Percentiles rank a stretch among this genome's conserved stretches.
phyloP scores from a whole-genome alignment of 2,329 filamentous ascomycete genomes.

The Taxawa tesnikishii region DNA sequence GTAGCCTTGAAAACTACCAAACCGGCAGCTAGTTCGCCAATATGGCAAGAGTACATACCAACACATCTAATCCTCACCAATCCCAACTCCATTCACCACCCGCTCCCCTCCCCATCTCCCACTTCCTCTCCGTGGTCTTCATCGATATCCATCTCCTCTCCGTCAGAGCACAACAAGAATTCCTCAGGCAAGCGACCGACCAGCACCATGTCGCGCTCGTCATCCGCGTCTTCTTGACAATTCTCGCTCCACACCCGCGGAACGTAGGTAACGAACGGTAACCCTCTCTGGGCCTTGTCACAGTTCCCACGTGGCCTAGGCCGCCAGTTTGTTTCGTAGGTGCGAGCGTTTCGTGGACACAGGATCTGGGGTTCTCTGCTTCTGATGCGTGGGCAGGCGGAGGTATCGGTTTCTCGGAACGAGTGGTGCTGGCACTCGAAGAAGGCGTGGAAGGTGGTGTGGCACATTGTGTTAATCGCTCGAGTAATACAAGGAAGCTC shows the following conservation, averaged over 20 bases:
- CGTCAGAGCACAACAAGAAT: too few species aligned
- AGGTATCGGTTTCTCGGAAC: not conserved
- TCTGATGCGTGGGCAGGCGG: not conserved
- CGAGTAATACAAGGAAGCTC: too few species aligned
- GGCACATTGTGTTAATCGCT: not conserved
- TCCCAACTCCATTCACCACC: too few species aligned
- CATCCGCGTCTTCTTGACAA: not conserved
- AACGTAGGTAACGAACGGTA: not conserved
- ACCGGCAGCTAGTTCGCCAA: too few species aligned
- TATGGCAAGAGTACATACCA: too few species aligned
- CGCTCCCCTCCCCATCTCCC: too few species aligned
- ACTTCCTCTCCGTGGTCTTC: too few species aligned
- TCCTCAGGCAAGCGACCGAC: too few species aligned
- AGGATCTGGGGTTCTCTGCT: not conserved
- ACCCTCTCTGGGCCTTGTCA: too few species aligned
- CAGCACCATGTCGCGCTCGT: not conserved
- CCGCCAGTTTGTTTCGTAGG: not conserved
- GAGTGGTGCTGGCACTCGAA: not conserved
- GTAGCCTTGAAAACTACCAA: too few species aligned
- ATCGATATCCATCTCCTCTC: too few species aligned
- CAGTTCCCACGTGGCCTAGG: not conserved
- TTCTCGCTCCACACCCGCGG: not conserved
- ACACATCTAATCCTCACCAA: too few species aligned
- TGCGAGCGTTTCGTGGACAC: not conserved
- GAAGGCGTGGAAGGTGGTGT: not conserved